phyloP scores from a whole-genome alignment of 1,284 basidiomycete genomes.

The Earliella scabrosa region DNA sequence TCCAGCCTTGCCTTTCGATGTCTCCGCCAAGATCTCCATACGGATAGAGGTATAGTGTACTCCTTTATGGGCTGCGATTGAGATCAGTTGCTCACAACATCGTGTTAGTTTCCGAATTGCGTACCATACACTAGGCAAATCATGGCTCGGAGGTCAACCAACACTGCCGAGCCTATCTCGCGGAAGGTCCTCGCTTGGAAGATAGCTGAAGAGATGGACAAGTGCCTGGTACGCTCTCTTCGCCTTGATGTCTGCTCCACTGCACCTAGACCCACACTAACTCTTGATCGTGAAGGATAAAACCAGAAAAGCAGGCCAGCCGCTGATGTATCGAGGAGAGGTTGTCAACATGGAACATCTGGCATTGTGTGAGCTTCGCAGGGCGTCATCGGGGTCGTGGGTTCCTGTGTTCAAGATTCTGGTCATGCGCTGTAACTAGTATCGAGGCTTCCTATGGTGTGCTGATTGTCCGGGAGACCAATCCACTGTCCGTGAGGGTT shows the following conservation, averaged over 20 bases:
- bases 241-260: background rate
- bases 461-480: too few species aligned
- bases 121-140: constrained; percentile 1
- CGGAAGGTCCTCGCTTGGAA: background rate
- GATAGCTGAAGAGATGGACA: constrained; percentile 1
- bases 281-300: background rate
- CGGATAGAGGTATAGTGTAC: background rate
- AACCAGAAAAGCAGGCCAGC: background rate
- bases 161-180: background rate
- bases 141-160: constrained; percentile 4
- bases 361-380: background rate
- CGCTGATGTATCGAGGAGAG: background rate
- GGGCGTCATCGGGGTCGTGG: background rate
- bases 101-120: background rate
- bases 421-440: background rate
- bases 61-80: too few species aligned
- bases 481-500: too few species aligned
- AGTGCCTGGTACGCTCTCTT: background rate
- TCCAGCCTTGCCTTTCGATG: background rate
- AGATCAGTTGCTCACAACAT: too few species aligned
- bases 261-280: background rate
- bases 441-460: too few species aligned
- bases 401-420: background rate
- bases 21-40: constrained; percentile 3
- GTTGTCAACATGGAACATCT: background rate